Evolutionary conservation across 163 green algal species (phyloP), one percentile per base, ranked within the genome.

Genomic region (Chloromonas sp.): DNA sequence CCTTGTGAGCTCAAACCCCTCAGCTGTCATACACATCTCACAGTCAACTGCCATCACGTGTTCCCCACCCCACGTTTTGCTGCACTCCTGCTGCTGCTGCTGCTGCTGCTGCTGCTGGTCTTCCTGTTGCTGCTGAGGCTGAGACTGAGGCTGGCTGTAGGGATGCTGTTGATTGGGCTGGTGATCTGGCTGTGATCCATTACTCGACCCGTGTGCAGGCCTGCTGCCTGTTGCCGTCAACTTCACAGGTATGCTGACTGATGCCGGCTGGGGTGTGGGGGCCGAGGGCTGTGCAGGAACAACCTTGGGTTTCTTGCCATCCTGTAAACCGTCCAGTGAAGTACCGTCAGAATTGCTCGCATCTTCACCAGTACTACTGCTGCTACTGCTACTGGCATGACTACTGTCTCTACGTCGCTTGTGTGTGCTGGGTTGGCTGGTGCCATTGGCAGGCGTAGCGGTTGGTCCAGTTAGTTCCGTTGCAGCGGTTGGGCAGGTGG

Each of bases 11-110:
- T 97, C 94, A 84, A 94, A 94, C 0, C 93, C 93, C 1, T 83
- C 58, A 14, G 80, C 87, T 2, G 94, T 97, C 74, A 95, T 91
- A 85, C 93, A 97, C 96, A 98, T 98, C 88, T 98, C 96, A 83
- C 96, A 98, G 87, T 98, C 96, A 71, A 98, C 60, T 0, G 86
- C 91, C 13, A 85, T 36, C 60, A 81, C 13, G 0, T 78, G 2
- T 57, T 62, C 61, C 61, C 58, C 71, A 14, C 78, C n/a, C 36
- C 78, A 66, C 3, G 57, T 58, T 2, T 78, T 58, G 15, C 1
- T 15, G 13, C 14, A 14, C 60, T 3, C 61, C 61, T 61, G 81
- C 81, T 61, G 61, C 61, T 78, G 14, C 11, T 11, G 3, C 60
- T 83, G 3, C 60, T 14, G 1, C 3, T 76, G 60, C 13, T 71